A percentile compares a stretch with the other conserved stretches of the same genome.
Evolutionary conservation across 805 yeast genomes (phyloP).

Genomic region (Soucietia sequanensis): DNA sequence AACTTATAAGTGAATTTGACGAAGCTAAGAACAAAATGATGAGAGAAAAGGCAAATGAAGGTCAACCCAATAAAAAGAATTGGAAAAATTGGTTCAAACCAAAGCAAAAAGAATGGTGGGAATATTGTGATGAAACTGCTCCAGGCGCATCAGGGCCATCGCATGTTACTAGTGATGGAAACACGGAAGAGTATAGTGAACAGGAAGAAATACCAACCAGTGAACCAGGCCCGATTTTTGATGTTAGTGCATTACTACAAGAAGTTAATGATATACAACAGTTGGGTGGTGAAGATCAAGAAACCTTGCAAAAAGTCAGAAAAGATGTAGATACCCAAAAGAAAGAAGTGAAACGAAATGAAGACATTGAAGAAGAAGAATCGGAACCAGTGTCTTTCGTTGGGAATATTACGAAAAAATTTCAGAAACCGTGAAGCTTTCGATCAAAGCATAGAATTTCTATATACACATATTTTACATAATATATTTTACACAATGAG

Average conservation of each 20-base stretch:
- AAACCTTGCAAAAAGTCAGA: constrained; percentile 13
- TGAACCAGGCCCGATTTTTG: constrained; percentile 33
- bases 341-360: constrained; percentile 12
- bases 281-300: constrained; percentile 22
- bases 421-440: neutral
- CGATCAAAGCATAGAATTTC: no score
- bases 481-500: no score
- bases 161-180: constrained; percentile 4
- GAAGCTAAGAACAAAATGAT: constrained; percentile 70
- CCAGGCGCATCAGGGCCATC: constrained; percentile 8
- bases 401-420: constrained; percentile 3
- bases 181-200: constrained; percentile 10
- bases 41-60: constrained; percentile 32
- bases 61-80: constrained; percentile 26
- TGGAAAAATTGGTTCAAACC: constrained; percentile 53
- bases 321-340: constrained; percentile 13
- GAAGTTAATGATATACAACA: constrained; percentile 47
- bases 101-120: constrained; percentile 59
- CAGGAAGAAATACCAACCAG: constrained; percentile 7
- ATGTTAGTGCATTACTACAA: constrained; percentile 40
- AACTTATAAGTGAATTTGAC: constrained; percentile 80
- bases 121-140: constrained; percentile 42
- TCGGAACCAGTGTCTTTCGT: constrained; percentile 2
- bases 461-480: no score
- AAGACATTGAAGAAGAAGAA: constrained; percentile 18